phyloP scores from a whole-genome alignment of 2,329 filamentous ascomycete genomes.

The Colletotrichum sp. region DNA sequence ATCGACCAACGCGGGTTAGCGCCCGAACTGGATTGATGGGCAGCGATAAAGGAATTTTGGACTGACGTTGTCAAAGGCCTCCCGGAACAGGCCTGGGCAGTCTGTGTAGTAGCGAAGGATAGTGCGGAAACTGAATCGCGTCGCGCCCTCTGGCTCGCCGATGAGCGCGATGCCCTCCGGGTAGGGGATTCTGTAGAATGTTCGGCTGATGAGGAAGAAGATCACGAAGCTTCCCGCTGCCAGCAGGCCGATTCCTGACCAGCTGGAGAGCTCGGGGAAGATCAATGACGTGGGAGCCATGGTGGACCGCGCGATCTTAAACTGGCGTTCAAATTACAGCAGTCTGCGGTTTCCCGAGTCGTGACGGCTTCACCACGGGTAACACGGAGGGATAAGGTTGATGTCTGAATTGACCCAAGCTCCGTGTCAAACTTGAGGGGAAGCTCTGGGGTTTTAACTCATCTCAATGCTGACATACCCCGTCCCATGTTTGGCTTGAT shows the following conservation, averaged over 20 bases:
- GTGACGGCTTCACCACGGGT: neutral
- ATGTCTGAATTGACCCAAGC: neutral
- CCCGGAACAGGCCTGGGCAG: slow-evolving; percentile 31
- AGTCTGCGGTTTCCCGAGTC: neutral
- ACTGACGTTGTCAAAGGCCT: slow-evolving; percentile 34
- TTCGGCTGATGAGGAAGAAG: slow-evolving; percentile 24
- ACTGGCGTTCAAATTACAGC: neutral
- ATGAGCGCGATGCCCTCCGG: slow-evolving; percentile 29
- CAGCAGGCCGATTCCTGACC: neutral
- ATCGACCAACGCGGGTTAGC: neutral
- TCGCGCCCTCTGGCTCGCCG: slow-evolving; percentile 25
- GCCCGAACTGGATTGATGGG: neutral
- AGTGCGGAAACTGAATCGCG: slow-evolving; percentile 33
- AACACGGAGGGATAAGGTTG: neutral
- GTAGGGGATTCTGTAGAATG: slow-evolving; percentile 25
- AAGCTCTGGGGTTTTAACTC: neutral
- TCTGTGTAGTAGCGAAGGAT: slow-evolving; percentile 32
- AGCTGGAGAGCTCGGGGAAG: neutral
- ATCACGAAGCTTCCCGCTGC: slow-evolving; percentile 2
- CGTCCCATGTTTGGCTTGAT: neutral
- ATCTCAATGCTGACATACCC: neutral
- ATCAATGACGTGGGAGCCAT: neutral
- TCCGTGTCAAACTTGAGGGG: neutral
- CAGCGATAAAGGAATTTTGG: neutral
- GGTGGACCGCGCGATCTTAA: neutral